Base-by-base conservation (phyloP, 2,329 filamentous ascomycete genomes). In the Tothia fuscella region DNA sequence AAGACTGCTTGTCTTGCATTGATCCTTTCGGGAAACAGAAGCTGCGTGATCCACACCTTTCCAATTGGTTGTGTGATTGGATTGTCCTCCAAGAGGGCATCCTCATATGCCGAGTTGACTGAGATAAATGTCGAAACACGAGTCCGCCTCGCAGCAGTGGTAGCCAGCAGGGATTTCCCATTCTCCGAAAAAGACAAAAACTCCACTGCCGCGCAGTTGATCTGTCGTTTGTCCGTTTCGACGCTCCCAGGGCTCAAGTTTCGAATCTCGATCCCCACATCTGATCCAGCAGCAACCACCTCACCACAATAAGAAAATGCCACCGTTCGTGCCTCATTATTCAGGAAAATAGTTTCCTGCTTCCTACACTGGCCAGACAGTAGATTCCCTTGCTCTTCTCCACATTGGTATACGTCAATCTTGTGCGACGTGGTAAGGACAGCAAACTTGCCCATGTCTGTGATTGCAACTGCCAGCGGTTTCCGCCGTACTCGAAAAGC, bases 361-460 rank as follows among this genome's bases (percentile, higher is more conserved):
- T 75, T 41, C 21, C 25, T 26, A 13, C 32, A 30, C 16, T 10
- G 13, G n/a, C 37, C 37, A 78, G 13, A 81, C 82, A 33, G 80
- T 78, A 6, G 66, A 63, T 41, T 69, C 58, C 3, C 67, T 65
- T 20, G 55, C 50, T 17, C 53, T 53, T 42, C 60, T 52, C 40
- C 53, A 54, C 19, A 94, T 50, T 82, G 74, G 58, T 93, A 94
- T n/a, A 94, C 61, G 52, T 93, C 84, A 46, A 93, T 80, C 57
- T 88, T 82, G 64, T 88, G 82, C 48, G 85, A 81, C 5, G 75
- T 83, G 20, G 85, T 86, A 36, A 91, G 66, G 5, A 94, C 83
- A 1, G 83, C 87, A 24, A 94, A 68, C 9, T 83, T 63, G 9
- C 73, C 74, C 13, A 80, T 84, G 51, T 93, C 85, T 29, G 82